Evolutionary conservation across 2,329 filamentous ascomycete genomes (phyloP), one percentile per base, ranked within the genome.

Genomic region (Epichloe uncinata): DNA sequence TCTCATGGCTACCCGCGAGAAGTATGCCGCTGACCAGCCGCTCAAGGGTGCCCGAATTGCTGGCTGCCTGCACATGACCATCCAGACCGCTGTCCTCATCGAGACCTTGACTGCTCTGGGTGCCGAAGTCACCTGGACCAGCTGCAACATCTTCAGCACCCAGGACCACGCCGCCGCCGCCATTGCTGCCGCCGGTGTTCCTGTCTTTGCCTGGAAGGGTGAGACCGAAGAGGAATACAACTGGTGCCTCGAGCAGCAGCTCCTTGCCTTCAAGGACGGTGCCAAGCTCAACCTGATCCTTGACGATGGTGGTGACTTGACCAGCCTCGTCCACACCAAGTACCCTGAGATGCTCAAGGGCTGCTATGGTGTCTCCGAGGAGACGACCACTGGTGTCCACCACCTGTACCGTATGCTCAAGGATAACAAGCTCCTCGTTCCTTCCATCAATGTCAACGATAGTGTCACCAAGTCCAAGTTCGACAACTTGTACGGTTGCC

Each of bases 401-500:
- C 91, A 97, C 79, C 81, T 98, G 55, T 98, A 97, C 86, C 82
- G 83, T 69, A 96, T 96, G 90, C 76, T 97, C 70, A 96, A 93
- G 81, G 83, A 87, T 62, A 80, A 81, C 69, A 79, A 82, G 72
- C 88, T 97, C 58, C 84, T 95, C 56, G 87, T 95, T 60, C 93
- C 93, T 60, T 80, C 91, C 73, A 88, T 97, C 84, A 98, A 98
- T 74, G 91, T 98, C 80, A 97, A 98, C 78, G 91, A 98, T 83
- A 90, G 86, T 53, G 91, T 98, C 69, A 98, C 93, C 73, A 98
- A 97, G 85, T 95, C 89, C 75, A 98, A 98, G 82, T 98, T 98
- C 71, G 93, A 97, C 82, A 98, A 98, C 84, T 77, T 97, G 59
- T 98, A 97, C 82, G 91, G 93, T 68, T 97, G 93, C 88, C 85